Evolutionary conservation across 305 asterid species (phyloP).

Genomic region (Fraxinus sp.): DNA sequence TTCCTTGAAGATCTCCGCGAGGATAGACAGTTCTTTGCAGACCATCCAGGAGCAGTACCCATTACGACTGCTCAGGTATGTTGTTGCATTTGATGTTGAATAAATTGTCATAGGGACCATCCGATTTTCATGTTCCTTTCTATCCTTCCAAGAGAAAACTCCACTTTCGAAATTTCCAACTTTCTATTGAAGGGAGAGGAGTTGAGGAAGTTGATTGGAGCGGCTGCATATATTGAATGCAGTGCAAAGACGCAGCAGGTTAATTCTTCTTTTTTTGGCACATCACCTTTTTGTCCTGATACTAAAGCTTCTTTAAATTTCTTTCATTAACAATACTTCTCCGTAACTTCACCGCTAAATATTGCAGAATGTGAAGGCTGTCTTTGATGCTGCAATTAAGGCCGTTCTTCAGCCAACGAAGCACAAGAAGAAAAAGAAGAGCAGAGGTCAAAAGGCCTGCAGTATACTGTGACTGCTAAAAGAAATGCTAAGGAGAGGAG

Average conservation of each 20-base stretch:
- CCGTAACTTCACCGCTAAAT: background rate
- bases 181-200: constrained; percentile 72
- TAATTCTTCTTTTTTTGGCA: background rate
- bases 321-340: constrained; percentile 10
- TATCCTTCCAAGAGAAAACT: constrained; percentile 6
- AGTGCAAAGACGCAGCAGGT: constrained; percentile 98
- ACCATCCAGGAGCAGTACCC: constrained; percentile 60
- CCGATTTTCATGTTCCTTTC: background rate
- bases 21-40: constrained; percentile 53
- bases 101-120: background rate
- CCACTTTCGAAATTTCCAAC: background rate
- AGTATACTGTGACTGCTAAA: constrained; percentile 46
- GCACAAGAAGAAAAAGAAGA: constrained; percentile 53
- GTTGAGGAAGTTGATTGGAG: constrained; percentile 82
- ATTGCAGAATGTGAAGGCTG: constrained; percentile 67
- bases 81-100: background rate
- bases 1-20: constrained; percentile 55
- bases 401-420: constrained; percentile 62
- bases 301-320: background rate
- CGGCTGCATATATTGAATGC: constrained; percentile 81
- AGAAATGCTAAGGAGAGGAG: constrained; percentile 1
- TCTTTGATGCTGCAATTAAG: constrained; percentile 68
- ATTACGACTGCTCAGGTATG: constrained; percentile 54
- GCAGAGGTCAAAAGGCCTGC: constrained; percentile 61
- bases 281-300: background rate